Base-by-base conservation (phyloP, 225 moss, liverwort and hornwort genomes). In the Polytrichum commune region DNA sequence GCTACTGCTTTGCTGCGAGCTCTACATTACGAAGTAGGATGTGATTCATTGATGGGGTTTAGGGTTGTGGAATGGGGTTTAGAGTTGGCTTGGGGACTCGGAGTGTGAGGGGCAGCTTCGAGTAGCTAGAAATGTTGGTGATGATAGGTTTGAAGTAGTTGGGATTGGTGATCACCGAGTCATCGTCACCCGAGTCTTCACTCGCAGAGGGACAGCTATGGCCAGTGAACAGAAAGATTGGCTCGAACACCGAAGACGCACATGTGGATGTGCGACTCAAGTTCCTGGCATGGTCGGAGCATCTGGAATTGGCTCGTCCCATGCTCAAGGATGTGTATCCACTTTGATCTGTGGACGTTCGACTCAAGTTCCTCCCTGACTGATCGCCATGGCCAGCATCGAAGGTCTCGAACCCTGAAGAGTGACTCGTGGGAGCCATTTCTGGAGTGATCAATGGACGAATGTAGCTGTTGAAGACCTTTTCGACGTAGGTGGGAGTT, bases 121-220 rank as follows among this genome's bases (percentile, higher is more conserved):
- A 46, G 46, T 46, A 16, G 46, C 46, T 46, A 16, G 46, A 46
- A 13, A 16, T 46, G 46, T 85, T 79, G 3, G 72, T 53, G 62
- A 79, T 79, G 72, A 82, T 55, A 57, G 76, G 74, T 63, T 82
- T 72, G 74, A 81, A 85, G 82, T 77, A 69, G 74, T 72, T 72
- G 1, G 77, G 77, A 55, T 82, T 85, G 19, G 73, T 63, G 1
- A 76, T 67, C 29, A 24, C 53, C 16, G 46, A n/a, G 64, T 82
- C 74, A 55, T 26, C 55, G 18, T 82, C 80, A 16, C 16, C 46
- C 46, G 46, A 46, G 46, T 46, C 46, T 13, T 46, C 46, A 46
- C 13, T 46, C 46, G 46, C 46, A 46, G 79, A 80, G 1, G 65
- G 22, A 69, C 79, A 82, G 9, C 60, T 74, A 16, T 86, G 55